Conservation (phyloP, 1,284 basidiomycete genomes). For the Sphagnurus paluster region DNA sequence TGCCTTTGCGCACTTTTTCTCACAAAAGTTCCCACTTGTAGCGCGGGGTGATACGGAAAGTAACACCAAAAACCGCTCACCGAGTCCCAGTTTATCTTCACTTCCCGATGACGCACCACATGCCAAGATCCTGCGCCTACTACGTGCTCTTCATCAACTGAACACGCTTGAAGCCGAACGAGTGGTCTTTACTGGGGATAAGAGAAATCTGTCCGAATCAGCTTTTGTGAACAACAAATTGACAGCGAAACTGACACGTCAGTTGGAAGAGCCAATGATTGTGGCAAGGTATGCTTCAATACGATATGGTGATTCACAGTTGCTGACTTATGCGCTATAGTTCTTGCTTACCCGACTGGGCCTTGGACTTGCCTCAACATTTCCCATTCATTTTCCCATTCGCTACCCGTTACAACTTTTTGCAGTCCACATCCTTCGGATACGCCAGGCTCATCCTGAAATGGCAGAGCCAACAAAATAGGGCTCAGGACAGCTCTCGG, state of each 20-base stretch:
- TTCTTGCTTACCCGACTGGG: conserved; percentile 96
- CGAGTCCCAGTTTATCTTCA: conserved; percentile 67
- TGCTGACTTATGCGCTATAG: conserved; percentile 37
- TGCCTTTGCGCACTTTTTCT: not conserved
- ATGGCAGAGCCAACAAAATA: conserved; percentile 82
- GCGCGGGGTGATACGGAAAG: conserved; percentile 43
- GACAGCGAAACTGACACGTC: conserved; percentile 96
- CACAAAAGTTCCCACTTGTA: conserved; percentile 14
- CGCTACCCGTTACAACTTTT: conserved; percentile 93
- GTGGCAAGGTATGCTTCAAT: conserved; percentile 76
- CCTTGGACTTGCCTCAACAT: conserved; percentile 88
- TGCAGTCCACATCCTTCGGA: conserved; percentile 97
- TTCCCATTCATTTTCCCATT: conserved; percentile 99
- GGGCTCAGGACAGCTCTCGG: conserved; percentile 72
- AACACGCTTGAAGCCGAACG: conserved; percentile 68
- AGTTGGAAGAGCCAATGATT: conserved; percentile 98
- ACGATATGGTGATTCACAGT: not conserved
- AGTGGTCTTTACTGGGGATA: conserved; percentile 45
- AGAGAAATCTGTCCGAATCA: conserved; percentile 65
- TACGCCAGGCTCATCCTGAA: conserved; percentile 92
- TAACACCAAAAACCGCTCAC: conserved; percentile 54
- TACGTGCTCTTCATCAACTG: conserved; percentile 85
- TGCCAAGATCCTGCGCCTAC: conserved; percentile 87
- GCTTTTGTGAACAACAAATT: conserved; percentile 98
- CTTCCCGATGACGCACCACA: conserved; percentile 85